Conservation (phyloP, 2,329 filamentous ascomycete species). For the Sclerotinia spermophila region DNA sequence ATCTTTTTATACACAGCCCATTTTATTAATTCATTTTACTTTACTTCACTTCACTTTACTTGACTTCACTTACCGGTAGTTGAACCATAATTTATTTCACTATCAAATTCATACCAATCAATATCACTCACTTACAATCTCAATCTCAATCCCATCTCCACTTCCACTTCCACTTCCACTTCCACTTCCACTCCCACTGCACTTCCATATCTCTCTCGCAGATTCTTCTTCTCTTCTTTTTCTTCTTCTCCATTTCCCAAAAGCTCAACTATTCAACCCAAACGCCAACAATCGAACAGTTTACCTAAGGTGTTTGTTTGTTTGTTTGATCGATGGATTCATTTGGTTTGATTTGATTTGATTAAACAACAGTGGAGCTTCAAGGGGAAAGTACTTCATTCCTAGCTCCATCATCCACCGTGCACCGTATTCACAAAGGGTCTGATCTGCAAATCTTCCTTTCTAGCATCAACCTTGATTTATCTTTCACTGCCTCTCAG, state of each 20-base stretch:
- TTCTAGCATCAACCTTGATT: slow-evolving; percentile 16
- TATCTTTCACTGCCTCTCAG: neutral
- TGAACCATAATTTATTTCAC: neutral
- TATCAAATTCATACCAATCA: neutral
- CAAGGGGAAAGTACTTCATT: slow-evolving; percentile 13
- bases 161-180: neutral
- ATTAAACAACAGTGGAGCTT: slow-evolving; percentile 3
- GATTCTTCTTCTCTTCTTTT: neutral
- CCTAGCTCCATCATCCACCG: neutral
- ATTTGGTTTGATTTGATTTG: slow-evolving; percentile 10
- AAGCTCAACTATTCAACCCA: neutral
- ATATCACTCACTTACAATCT: neutral
- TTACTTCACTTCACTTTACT: neutral
- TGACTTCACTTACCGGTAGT: neutral
- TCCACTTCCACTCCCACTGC: neutral
- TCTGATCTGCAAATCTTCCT: slow-evolving; percentile 15
- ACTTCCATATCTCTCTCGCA: neutral
- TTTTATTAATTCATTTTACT: neutral
- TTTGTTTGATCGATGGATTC: slow-evolving; percentile 7
- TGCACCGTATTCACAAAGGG: slow-evolving; percentile 16
- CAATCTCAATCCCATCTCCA: neutral
- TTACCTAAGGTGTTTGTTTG: slow-evolving; percentile 1
- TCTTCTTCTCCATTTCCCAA: neutral
- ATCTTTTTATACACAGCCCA: neutral
- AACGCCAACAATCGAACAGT: neutral